phyloP scores from a whole-genome alignment of 441 rosid genomes.

The Eutrema salsugineum region DNA sequence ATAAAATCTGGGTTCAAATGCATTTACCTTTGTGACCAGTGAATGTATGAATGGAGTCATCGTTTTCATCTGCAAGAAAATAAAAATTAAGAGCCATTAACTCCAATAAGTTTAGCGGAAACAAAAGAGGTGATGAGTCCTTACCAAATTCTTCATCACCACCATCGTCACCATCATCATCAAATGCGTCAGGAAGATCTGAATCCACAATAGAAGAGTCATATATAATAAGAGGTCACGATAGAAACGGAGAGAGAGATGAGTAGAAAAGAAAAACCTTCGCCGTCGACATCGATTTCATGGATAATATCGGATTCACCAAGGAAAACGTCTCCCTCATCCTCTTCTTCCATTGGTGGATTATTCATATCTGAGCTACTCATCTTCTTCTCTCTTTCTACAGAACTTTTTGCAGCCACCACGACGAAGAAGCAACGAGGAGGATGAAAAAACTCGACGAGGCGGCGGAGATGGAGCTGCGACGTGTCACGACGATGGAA shows the following conservation, averaged over 20 bases:
- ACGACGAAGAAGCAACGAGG: neutral
- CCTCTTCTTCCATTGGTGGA: constrained; percentile 44
- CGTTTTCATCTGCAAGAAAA: constrained; percentile 44
- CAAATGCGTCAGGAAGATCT: constrained; percentile 85
- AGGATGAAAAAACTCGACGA: neutral
- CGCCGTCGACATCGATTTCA: constrained; percentile 68
- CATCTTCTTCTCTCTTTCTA: constrained; percentile 9
- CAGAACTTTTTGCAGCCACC: neutral
- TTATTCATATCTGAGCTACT: constrained; percentile 30
- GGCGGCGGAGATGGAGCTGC: constrained; percentile 12
- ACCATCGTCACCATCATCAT: constrained; percentile 44
- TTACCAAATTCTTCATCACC: constrained; percentile 46
- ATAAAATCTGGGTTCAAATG: neutral
- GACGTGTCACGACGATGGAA: constrained; percentile 19
- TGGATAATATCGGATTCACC: constrained; percentile 70
- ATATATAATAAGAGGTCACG: neutral
- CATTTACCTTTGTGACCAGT: constrained; percentile 75
- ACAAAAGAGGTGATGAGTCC: neutral
- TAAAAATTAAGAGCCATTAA: neutral
- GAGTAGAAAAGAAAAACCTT: constrained; percentile 39
- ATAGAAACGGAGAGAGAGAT: neutral
- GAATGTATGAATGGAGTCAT: constrained; percentile 84
- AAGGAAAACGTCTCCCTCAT: constrained; percentile 66
- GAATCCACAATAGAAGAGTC: neutral
- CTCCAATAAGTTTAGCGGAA: neutral